A percentile compares a stretch with the other conserved stretches of the same genome.
These are phyloP conservation scores for Lignosus rhinocerotis DNA, from an alignment of 1,284 basidiomycete species.

Conservation along the genomic window DNA sequence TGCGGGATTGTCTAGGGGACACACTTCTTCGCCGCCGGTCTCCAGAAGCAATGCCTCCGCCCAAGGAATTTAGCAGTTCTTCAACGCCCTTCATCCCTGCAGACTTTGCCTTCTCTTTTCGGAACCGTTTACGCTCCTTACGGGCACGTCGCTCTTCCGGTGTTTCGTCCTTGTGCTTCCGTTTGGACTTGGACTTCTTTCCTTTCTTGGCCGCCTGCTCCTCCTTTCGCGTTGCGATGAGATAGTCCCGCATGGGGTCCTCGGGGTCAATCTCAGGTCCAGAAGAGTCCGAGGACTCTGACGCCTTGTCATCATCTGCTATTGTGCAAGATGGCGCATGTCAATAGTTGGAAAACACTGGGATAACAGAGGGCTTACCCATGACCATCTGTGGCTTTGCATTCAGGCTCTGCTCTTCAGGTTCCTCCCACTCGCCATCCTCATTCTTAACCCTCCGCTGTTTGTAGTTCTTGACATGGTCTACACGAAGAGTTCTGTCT, in stretches of 20 bases:
- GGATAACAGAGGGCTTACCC: conserved; percentile 46
- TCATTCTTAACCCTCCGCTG: conserved; percentile 81
- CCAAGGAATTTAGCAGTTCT: conserved; percentile 41
- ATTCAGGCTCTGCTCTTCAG: conserved; percentile 84
- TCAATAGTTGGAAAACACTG: not conserved
- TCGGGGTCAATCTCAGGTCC: conserved; percentile 85
- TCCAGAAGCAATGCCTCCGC: conserved; percentile 16
- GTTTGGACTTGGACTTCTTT: conserved; percentile 55
- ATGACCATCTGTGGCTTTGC: conserved; percentile 73
- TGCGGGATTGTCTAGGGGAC: conserved; percentile 28
- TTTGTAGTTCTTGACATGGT: conserved; percentile 94
- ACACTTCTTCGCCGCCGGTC: conserved; percentile 21
- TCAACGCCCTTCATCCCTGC: conserved; percentile 52
- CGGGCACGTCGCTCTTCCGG: conserved; percentile 73
- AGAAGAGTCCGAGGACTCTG: conserved; percentile 67
- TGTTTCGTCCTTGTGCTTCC: conserved; percentile 70
- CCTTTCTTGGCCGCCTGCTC: conserved; percentile 61
- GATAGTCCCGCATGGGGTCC: conserved; percentile 96
- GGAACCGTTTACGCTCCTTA: conserved; percentile 65
- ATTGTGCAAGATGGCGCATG: not conserved
- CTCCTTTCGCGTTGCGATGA: conserved; percentile 69
- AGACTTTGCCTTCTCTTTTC: conserved; percentile 47
- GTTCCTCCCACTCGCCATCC: conserved; percentile 87
- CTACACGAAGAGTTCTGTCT: conserved; percentile 85
- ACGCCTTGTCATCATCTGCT: conserved; percentile 52